phyloP scores from a whole-genome alignment of 2,329 filamentous ascomycete species.

The Verticillium zaregamsianum region DNA sequence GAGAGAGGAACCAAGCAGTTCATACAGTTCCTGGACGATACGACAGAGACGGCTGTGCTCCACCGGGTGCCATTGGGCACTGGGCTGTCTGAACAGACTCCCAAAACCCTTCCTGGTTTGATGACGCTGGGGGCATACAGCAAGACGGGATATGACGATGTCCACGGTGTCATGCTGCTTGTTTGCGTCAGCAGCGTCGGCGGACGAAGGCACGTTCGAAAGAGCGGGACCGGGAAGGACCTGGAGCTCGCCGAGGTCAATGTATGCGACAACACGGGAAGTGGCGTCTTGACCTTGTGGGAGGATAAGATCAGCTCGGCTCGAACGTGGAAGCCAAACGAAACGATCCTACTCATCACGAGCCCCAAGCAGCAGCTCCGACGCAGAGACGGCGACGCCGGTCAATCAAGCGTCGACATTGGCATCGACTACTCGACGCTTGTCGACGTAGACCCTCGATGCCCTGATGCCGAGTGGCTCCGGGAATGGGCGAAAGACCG shows the following conservation, averaged over 20 bases:
- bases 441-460: constrained; percentile 51
- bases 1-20: constrained; percentile 43
- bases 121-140: constrained; percentile 55
- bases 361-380: constrained; percentile 27
- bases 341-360: constrained; percentile 46
- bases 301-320: constrained; percentile 41
- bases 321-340: constrained; percentile 38
- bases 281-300: constrained; percentile 51
- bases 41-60: constrained; percentile 9
- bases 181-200: constrained; percentile 57
- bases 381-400: background rate
- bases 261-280: constrained; percentile 55
- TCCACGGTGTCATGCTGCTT: constrained; percentile 45
- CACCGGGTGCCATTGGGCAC: constrained; percentile 43
- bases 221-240: constrained; percentile 40
- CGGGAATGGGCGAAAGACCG: constrained; percentile 41
- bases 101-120: constrained; percentile 33
- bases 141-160: constrained; percentile 45
- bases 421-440: constrained; percentile 37
- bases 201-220: constrained; percentile 40
- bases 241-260: constrained; percentile 43
- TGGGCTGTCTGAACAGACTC: constrained; percentile 10
- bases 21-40: constrained; percentile 47
- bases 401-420: constrained; percentile 7
- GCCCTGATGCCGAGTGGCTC: constrained; percentile 50